Evolutionary conservation across 2,329 filamentous ascomycete species (phyloP).

Genomic region (Verruconis gallopava): DNA sequence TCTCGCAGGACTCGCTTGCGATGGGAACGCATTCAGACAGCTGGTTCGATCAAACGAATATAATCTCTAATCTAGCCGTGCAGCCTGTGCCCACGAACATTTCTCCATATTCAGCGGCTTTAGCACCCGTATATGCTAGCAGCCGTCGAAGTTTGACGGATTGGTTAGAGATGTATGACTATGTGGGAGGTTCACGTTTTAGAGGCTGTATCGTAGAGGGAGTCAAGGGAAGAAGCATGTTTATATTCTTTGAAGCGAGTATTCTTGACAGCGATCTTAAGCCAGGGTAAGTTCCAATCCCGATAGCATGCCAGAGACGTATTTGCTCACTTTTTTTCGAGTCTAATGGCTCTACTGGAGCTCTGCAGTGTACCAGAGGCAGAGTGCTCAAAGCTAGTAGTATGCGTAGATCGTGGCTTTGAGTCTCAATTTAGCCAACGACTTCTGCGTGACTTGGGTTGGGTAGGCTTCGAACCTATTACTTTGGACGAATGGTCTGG

Average conservation of each 20-base stretch:
- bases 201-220: slow-evolving; percentile 69
- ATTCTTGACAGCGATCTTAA: slow-evolving; percentile 68
- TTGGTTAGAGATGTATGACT: slow-evolving; percentile 76
- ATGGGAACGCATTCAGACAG: slow-evolving; percentile 50
- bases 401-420: slow-evolving; percentile 65
- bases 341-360: slow-evolving; percentile 82
- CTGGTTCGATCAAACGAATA: slow-evolving; percentile 1
- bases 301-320: background rate
- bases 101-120: slow-evolving; percentile 8
- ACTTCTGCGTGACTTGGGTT: slow-evolving; percentile 71
- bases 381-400: slow-evolving; percentile 62
- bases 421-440: slow-evolving; percentile 49
- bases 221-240: slow-evolving; percentile 59
- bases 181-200: slow-evolving; percentile 71
- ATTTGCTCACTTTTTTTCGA: slow-evolving; percentile 27
- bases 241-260: slow-evolving; percentile 73
- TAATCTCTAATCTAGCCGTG: background rate
- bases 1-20: slow-evolving; percentile 69
- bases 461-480: slow-evolving; percentile 80
- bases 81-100: background rate
- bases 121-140: slow-evolving; percentile 30
- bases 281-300: slow-evolving; percentile 54
- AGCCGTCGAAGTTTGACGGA: too few species aligned
- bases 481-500: slow-evolving; percentile 67
- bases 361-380: slow-evolving; percentile 61